Percentiles rank a stretch among this genome's conserved stretches.
Conservation (phyloP, 768 basidiomycete species). For the Sarcodon aspratus region DNA sequence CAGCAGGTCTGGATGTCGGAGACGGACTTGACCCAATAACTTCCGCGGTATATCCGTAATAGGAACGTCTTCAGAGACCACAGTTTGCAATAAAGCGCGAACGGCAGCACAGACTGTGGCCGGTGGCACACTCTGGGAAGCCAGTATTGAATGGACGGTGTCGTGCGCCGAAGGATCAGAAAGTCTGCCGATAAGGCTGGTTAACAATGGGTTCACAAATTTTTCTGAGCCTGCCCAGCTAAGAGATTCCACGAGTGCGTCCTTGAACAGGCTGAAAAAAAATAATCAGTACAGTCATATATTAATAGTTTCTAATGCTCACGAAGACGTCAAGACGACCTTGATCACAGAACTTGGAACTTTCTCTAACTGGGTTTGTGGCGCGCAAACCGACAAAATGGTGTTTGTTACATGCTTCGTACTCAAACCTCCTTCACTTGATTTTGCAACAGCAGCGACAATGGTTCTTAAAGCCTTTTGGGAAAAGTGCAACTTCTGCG, state of each 20-base stretch:
- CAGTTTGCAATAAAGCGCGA: slow-evolving; percentile 5
- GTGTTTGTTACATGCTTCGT: slow-evolving; percentile 55
- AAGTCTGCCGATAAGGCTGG: slow-evolving; percentile 17
- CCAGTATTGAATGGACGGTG: slow-evolving; percentile 20
- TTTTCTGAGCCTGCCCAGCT: slow-evolving; percentile 43
- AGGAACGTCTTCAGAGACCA: slow-evolving; percentile 3
- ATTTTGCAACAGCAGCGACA: slow-evolving; percentile 38
- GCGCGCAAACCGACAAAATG: slow-evolving; percentile 48
- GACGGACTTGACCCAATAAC: slow-evolving; percentile 49
- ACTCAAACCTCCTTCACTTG: slow-evolving; percentile 31
- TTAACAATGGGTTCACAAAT: slow-evolving; percentile 42
- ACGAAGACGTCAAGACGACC: slow-evolving; percentile 36
- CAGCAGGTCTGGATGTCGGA: slow-evolving; percentile 47
- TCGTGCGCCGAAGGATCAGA: slow-evolving; percentile 16
- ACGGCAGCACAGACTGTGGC: slow-evolving; percentile 10
- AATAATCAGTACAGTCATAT: background rate
- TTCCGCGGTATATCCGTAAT: background rate
- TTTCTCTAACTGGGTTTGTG: slow-evolving; percentile 37
- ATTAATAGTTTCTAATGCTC: slow-evolving; percentile 15
- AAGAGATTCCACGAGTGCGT: slow-evolving; percentile 30
- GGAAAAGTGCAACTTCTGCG: slow-evolving; percentile 52
- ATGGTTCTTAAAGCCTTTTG: slow-evolving; percentile 49
- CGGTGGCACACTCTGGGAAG: slow-evolving; percentile 11
- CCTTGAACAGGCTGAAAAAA: too few relatives aligned
- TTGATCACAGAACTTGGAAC: slow-evolving; percentile 6